Base-by-base conservation (phyloP, 2,329 filamentous ascomycete genomes). In the Xylariaceae sp. region DNA sequence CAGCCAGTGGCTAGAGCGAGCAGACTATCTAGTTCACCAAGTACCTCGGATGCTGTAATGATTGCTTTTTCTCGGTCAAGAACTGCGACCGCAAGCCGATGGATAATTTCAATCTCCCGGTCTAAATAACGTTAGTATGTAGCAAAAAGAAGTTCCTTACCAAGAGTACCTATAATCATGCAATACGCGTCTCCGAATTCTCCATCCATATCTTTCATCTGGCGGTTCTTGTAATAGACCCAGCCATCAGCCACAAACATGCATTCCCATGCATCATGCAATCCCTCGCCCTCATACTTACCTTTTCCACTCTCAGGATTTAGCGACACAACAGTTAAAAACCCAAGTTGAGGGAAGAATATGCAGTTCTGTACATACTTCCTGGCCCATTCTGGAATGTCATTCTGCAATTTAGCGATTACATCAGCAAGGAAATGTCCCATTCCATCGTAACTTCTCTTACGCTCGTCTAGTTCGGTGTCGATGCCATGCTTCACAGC, bases 301-400 rank as follows among this genome's bases (percentile, higher is more conserved):
- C 83, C 81, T 40, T 78, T 74, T 0, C 84, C 83, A 1, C 81
- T 84, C 1, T 76, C 69, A 11, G 78, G 73, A 61, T 91, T 82
- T 3, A 86, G 71, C 2, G 81, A 81, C 13, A 96, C 85, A 0
- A 88, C 85, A 2, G 92, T 89, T 30, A 97, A 81, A 67, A 97
- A 99, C 0, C 94, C 94, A 30, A 97, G 83, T 65, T 96, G 92
- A 0, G 92, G 93, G 57, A 96, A 88, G 69, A 94, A 96, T 15
- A 94, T 88, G 58, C 95, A 95, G 49, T 92, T 92, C 27, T 80
- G 77, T 11, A 87, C 73, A 54, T 81, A 77, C 24, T 72, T 68
- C 21, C 70, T 70, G 15, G 78, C 77, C 77, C 80, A 80, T 54
- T 81, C 77, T 1, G 92, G 87, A 16, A 94, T 75, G 1, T 79